phyloP scores from a whole-genome alignment of 2,329 filamentous ascomycete species.

The Orbilia brochopaga region DNA sequence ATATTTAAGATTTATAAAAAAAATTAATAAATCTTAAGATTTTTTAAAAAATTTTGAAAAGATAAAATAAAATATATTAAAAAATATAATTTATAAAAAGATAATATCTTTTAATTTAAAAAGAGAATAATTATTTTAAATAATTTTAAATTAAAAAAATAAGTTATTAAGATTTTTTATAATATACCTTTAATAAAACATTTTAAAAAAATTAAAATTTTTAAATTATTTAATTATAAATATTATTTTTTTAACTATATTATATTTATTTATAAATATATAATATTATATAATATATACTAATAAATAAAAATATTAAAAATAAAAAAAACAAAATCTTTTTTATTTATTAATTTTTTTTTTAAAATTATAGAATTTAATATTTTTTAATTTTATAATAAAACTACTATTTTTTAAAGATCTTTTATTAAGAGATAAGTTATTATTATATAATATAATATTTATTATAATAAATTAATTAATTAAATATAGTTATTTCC shows the following conservation, averaged over 20 bases:
- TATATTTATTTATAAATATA: neutral
- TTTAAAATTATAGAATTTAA: neutral
- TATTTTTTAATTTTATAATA: neutral
- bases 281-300: neutral
- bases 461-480: neutral
- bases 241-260: conserved; percentile 5
- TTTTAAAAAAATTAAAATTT: neutral
- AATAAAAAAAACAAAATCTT: neutral
- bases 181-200: no score
- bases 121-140: no score
- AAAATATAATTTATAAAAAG: neutral
- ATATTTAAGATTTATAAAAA: neutral
- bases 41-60: neutral
- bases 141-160: no score
- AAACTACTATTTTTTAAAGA: neutral
- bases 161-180: no score
- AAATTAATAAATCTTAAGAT: neutral
- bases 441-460: neutral
- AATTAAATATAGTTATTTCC: neutral
- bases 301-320: neutral
- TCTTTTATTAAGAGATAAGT: neutral
- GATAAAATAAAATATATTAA: conserved; percentile 6
- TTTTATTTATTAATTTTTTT: conserved; percentile 2
- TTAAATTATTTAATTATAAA: neutral
- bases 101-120: conserved; percentile 1